These are phyloP conservation scores for Boletus edulis DNA, from an alignment of 768 basidiomycete genomes.

Conservation along the genomic window DNA sequence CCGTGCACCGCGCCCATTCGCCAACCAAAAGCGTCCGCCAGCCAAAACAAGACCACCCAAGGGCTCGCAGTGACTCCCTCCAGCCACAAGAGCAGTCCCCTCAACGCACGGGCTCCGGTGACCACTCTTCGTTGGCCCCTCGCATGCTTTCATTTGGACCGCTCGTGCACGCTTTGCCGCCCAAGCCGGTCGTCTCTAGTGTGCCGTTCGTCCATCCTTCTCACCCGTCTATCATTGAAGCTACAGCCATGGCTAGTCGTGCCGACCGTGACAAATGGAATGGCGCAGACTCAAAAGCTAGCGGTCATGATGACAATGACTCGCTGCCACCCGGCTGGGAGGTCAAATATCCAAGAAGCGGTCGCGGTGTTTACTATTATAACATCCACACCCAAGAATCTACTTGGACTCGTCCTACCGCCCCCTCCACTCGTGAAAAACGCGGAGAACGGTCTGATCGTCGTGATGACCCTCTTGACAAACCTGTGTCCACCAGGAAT, in stretches of 20 bases:
- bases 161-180: conserved; percentile 65
- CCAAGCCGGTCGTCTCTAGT: conserved; percentile 56
- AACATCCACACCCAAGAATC: conserved; percentile 54
- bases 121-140: conserved; percentile 23
- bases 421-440: conserved; percentile 24
- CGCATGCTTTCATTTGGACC: conserved; percentile 34
- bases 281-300: conserved; percentile 26
- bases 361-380: conserved; percentile 53
- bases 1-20: conserved; percentile 10
- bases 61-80: background rate
- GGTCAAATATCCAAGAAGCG: conserved; percentile 48
- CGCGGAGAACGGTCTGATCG: conserved; percentile 23
- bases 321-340: conserved; percentile 62
- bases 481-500: conserved; percentile 22
- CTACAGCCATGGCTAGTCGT: conserved; percentile 57
- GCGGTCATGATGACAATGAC: conserved; percentile 28
- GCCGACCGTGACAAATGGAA: conserved; percentile 44
- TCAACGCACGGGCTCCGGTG: conserved; percentile 12
- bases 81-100: conserved; percentile 8
- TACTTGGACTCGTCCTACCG: conserved; percentile 56
- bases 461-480: conserved; percentile 29
- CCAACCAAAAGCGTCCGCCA: conserved; percentile 18
- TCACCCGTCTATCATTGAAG: conserved; percentile 57
- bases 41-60: conserved; percentile 12
- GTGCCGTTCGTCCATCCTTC: conserved; percentile 55